Base-by-base conservation (phyloP, 225 moss, liverwort and hornwort species). In the Thuidium tamariscinum region DNA sequence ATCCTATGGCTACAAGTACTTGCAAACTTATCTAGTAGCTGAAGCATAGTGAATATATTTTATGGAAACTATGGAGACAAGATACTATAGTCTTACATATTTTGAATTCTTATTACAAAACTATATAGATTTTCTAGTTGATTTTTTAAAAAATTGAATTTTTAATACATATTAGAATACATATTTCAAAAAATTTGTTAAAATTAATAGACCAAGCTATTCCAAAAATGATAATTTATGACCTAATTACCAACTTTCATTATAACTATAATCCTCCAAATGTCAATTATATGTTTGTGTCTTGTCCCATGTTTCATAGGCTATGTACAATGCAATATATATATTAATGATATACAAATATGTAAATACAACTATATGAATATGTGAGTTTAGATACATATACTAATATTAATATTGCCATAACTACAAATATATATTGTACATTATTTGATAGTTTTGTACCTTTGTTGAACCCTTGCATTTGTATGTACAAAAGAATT, bases 341-440 rank as follows among this genome's bases (percentile, higher is more conserved):
- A n/a, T n/a, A n/a, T n/a, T n/a, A n/a, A n/a, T 0, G 0, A 25
- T 14, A 39, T 23, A 39, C 0, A 39, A 39, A 67, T 11, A 68
- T 7, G 13, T 12, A 1, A 13, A 22, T 22, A 39, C 1, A 7
- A 2, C 3, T 22, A 13, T 39, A 23, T 6, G 4, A 39, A 0
- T 13, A 4, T 13, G 4, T 23, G 2, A 3, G 22, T 22, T 67
- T 0, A 2, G 6, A 21, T 7, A 23, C 13, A 37, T 22, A 39
- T 37, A 11, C 12, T 13, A 39, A 12, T 13, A 13, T 7, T 23
- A 1, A 13, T 39, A 13, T 39, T 23, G 13, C 4, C 4, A 23
- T 0, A 0, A 2, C 1, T 23, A 39, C 1, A 1, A 0, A 69
- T 69, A 41, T 23, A 7, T 69, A n/a, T n/a, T n/a, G n/a, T n/a